Conservation (phyloP, 2,329 filamentous ascomycete species). For the Aspergillus pseudoglaucus region DNA sequence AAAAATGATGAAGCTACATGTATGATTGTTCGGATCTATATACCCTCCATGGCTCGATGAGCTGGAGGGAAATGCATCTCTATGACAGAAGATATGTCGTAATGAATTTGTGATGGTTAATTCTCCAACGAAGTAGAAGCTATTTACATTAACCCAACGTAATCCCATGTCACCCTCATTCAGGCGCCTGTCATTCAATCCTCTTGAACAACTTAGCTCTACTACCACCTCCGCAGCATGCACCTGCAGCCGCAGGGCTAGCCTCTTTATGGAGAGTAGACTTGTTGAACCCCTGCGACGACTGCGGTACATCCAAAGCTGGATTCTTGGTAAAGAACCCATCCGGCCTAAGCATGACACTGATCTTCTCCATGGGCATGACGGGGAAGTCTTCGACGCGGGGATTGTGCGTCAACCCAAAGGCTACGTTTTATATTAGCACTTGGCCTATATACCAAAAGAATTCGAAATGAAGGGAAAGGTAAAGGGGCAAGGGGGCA, state of each 20-base stretch:
- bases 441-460: not conserved
- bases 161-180: too few relatives aligned
- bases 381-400: constrained; percentile 62
- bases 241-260: constrained; percentile 9
- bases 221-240: constrained; percentile 11
- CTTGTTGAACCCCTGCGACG: constrained; percentile 37
- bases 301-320: constrained; percentile 42
- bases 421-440: constrained; percentile 22
- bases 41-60: constrained; percentile 5
- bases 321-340: constrained; percentile 50
- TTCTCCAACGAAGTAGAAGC: not conserved
- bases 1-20: constrained; percentile 3
- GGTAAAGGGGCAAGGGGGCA: too few relatives aligned
- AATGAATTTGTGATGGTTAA: constrained; percentile 8
- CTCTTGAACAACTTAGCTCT: constrained; percentile 29
- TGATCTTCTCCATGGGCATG: constrained; percentile 56
- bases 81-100: constrained; percentile 13
- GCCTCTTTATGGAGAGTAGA: constrained; percentile 28
- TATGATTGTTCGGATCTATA: constrained; percentile 14
- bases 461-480: not conserved
- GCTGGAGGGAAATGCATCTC: constrained; percentile 6
- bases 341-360: constrained; percentile 44
- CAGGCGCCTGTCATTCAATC: constrained; percentile 7
- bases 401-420: constrained; percentile 58
- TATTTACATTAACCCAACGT: not conserved